These are phyloP conservation scores for Musa acuminata DNA, from an alignment of 176 grass and related monocot genomes.

Conservation along the genomic window DNA sequence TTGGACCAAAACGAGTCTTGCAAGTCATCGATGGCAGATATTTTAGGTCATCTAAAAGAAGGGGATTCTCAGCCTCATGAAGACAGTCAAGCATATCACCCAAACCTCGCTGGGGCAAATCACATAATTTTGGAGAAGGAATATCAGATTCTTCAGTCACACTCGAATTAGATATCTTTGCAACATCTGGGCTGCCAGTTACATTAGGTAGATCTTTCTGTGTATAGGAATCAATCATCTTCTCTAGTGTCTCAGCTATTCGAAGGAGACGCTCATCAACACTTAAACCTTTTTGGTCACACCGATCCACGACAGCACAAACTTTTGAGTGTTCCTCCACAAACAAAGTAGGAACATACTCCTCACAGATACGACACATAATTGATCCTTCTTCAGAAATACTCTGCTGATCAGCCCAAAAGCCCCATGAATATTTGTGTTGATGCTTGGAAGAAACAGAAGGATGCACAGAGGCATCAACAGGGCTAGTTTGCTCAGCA, in stretches of 20 bases:
- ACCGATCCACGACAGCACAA: conserved; percentile 82
- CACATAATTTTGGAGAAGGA: conserved; percentile 74
- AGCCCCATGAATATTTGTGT: conserved; percentile 68
- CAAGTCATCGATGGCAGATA: conserved; percentile 73
- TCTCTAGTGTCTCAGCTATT: conserved; percentile 85
- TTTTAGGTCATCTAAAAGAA: conserved; percentile 85
- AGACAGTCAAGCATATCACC: conserved; percentile 82
- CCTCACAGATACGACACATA: conserved; percentile 99
- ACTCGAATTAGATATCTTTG: conserved; percentile 74
- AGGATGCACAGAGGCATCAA: conserved; percentile 41
- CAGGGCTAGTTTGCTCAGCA: conserved; percentile 42
- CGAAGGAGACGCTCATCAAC: conserved; percentile 71
- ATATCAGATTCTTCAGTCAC: conserved; percentile 84
- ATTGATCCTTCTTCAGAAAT: conserved; percentile 91
- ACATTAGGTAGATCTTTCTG: conserved; percentile 63
- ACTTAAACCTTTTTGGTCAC: conserved; percentile 86
- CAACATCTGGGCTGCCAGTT: conserved; percentile 43
- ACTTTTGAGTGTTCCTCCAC: conserved; percentile 85
- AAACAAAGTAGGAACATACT: conserved; percentile 83
- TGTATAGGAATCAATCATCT: conserved; percentile 65
- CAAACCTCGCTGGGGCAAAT: conserved; percentile 69
- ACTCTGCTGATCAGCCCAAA: conserved; percentile 92
- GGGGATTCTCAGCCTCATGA: conserved; percentile 57
- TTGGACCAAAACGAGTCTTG: conserved; percentile 84
- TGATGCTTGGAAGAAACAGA: conserved; percentile 53